Conservation (phyloP, 2,329 filamentous ascomycete genomes). For the Epicoccum nigrum region DNA sequence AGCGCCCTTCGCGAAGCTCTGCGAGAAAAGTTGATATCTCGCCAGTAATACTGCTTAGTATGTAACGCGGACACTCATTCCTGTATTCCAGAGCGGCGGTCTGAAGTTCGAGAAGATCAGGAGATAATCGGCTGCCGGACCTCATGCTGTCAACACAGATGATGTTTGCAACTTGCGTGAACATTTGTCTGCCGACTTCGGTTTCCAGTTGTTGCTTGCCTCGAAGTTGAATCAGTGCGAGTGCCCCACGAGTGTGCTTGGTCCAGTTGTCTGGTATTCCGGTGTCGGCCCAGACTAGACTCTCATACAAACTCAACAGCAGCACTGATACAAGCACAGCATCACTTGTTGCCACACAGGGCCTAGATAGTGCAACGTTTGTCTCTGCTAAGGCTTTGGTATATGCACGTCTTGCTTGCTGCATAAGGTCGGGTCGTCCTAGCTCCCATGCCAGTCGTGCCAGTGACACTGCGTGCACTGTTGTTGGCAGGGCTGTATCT, state of each 20-base stretch:
- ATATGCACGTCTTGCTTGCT: slow-evolving; percentile 16
- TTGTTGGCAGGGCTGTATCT: slow-evolving; percentile 2
- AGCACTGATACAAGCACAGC: slow-evolving; percentile 23
- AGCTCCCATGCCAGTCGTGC: slow-evolving; percentile 19
- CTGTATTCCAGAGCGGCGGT: slow-evolving; percentile 1
- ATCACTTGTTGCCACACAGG: slow-evolving; percentile 11
- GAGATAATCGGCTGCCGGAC: slow-evolving; percentile 8
- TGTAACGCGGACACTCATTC: slow-evolving; percentile 3
- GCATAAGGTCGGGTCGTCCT: slow-evolving; percentile 8
- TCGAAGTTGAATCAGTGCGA: slow-evolving; percentile 21
- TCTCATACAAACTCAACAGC: slow-evolving; percentile 24
- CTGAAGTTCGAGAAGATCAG: slow-evolving; percentile 14
- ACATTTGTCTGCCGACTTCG: slow-evolving; percentile 20
- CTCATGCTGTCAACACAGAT: slow-evolving; percentile 18
- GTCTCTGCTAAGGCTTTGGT: slow-evolving; percentile 14
- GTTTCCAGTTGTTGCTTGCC: slow-evolving; percentile 18
- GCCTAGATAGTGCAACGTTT: slow-evolving; percentile 15
- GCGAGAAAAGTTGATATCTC: slow-evolving; percentile 11
- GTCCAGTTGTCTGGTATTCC: slow-evolving; percentile 22
- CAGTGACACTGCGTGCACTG: slow-evolving; percentile 18
- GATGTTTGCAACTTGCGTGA: slow-evolving; percentile 23
- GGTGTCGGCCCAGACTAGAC: slow-evolving; percentile 15
- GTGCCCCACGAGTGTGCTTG: slow-evolving; percentile 22
- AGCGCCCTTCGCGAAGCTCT: slow-evolving; percentile 1
- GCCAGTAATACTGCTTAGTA: slow-evolving; percentile 6